A percentile compares a stretch with the other conserved stretches of the same genome.
Evolutionary conservation across 148 eudicot genomes (phyloP).

Genomic region (Suaeda aralocaspica): DNA sequence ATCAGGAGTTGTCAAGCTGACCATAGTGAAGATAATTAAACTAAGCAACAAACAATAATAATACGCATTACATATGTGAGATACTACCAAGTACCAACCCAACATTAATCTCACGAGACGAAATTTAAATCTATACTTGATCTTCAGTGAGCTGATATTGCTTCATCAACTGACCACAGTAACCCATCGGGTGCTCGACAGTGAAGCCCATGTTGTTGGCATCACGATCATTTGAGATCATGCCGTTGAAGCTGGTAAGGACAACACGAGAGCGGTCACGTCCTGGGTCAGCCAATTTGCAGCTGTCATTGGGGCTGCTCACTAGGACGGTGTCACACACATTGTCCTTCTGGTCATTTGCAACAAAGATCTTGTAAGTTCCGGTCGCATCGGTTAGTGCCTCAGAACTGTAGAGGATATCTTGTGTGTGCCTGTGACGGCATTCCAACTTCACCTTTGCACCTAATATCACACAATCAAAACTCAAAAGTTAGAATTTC

Average conservation of each 20-base stretch:
- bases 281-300: conserved; percentile 32
- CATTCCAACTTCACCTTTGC: conserved; percentile 52
- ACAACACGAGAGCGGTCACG: conserved; percentile 44
- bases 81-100: conserved; percentile 1
- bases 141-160: conserved; percentile 34
- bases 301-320: conserved; percentile 29
- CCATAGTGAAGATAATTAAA: neutral
- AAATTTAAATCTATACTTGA: conserved; percentile 17
- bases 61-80: neutral
- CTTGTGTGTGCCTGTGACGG: conserved; percentile 31
- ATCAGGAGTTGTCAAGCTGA: conserved; percentile 7
- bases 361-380: conserved; percentile 28
- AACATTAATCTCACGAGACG: neutral
- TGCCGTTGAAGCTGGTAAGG: conserved; percentile 45
- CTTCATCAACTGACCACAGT: conserved; percentile 33
- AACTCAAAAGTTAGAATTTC: neutral
- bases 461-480: conserved; percentile 25
- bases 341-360: conserved; percentile 32
- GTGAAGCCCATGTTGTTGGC: conserved; percentile 41
- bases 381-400: conserved; percentile 36
- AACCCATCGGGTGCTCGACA: conserved; percentile 26
- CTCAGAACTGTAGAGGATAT: conserved; percentile 28
- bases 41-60: neutral
- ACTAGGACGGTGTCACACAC: conserved; percentile 35
- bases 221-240: conserved; percentile 28